A percentile compares a stretch with the other conserved stretches of the same genome.
phyloP scores from a whole-genome alignment of 768 basidiomycete species.

The Solioccasus polychromus region DNA sequence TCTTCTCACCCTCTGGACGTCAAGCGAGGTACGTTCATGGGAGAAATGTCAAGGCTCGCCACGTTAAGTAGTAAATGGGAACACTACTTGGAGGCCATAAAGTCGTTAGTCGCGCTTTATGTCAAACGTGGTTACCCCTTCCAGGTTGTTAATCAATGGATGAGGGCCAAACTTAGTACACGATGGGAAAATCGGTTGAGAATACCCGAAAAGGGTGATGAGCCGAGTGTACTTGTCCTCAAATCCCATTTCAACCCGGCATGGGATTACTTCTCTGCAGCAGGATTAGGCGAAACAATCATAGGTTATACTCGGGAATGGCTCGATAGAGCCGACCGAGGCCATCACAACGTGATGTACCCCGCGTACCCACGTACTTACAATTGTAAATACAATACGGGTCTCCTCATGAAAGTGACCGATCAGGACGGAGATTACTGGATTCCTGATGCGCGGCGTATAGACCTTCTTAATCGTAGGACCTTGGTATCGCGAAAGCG shows the following conservation, averaged over 20 bases:
- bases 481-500: background rate
- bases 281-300: background rate
- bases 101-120: background rate
- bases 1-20: constrained; percentile 1
- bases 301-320: background rate
- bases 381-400: too few relatives aligned
- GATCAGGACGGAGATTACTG: too few relatives aligned
- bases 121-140: background rate
- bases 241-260: background rate
- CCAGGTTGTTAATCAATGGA: background rate
- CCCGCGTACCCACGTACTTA: too few relatives aligned
- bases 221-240: background rate
- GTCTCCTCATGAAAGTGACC: too few relatives aligned
- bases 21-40: constrained; percentile 3
- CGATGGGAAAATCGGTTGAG: background rate
- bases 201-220: background rate
- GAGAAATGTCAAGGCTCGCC: constrained; percentile 2
- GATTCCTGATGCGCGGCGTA: background rate
- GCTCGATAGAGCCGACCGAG: background rate
- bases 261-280: background rate
- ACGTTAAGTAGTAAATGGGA: background rate
- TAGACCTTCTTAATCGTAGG: background rate
- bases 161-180: background rate
- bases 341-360: background rate
- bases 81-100: background rate